phyloP scores from a whole-genome alignment of 169 alveolate genomes.

The Plasmodium fragile region DNA sequence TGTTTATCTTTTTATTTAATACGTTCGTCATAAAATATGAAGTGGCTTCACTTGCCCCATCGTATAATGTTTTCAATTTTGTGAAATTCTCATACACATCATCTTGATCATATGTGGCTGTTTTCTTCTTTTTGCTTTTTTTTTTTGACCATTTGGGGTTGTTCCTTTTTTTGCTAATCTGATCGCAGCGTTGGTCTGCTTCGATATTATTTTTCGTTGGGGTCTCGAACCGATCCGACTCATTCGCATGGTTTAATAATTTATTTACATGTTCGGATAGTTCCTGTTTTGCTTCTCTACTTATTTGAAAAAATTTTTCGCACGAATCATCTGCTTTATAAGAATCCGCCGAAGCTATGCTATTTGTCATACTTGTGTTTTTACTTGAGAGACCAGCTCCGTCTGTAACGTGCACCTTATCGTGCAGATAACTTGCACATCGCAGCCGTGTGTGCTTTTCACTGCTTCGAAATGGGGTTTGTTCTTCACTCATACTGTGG shows the following conservation, averaged over 20 bases:
- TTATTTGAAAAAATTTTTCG: slow-evolving; percentile 39
- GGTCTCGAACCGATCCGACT: background rate
- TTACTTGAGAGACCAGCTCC: background rate
- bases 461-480: background rate
- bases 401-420: background rate
- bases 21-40: slow-evolving; percentile 27
- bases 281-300: slow-evolving; percentile 45
- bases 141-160: slow-evolving; percentile 11
- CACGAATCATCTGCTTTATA: slow-evolving; percentile 11
- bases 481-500: background rate
- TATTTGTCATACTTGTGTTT: slow-evolving; percentile 14
- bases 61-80: slow-evolving; percentile 34
- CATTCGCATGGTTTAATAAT: slow-evolving; percentile 18
- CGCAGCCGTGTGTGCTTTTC: background rate
- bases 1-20: background rate
- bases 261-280: slow-evolving; percentile 65
- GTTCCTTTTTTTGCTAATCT: slow-evolving; percentile 11
- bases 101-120: background rate
- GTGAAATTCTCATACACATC: slow-evolving; percentile 7
- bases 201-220: background rate
- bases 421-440: background rate
- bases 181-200: background rate
- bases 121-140: slow-evolving; percentile 1
- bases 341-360: slow-evolving; percentile 11
- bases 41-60: slow-evolving; percentile 37